Evolutionary conservation across 305 asterid species (phyloP).

Genomic region (Withania somnifera): DNA sequence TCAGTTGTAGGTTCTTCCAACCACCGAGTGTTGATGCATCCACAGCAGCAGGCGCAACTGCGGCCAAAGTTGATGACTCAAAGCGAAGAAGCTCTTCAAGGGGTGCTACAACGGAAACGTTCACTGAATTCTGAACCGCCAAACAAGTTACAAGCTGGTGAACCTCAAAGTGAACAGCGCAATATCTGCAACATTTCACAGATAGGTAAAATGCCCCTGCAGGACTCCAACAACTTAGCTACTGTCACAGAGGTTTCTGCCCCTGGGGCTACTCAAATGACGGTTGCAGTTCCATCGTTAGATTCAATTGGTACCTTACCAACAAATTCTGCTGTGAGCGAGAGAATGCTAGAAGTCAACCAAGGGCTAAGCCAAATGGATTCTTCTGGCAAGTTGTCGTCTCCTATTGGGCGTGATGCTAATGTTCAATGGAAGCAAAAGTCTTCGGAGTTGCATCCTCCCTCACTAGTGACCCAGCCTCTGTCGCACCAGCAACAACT

Average conservation of each 20-base stretch:
- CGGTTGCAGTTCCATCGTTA: conserved; percentile 38
- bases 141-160: conserved; percentile 27
- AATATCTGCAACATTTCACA: conserved; percentile 29
- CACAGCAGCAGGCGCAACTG: conserved; percentile 8
- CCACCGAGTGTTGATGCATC: conserved; percentile 18
- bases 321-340: conserved; percentile 16
- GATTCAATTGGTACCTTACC: conserved; percentile 34
- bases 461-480: conserved; percentile 14
- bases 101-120: conserved; percentile 29
- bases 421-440: conserved; percentile 34
- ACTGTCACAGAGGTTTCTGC: conserved; percentile 15
- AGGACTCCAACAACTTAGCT: conserved; percentile 18
- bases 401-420: conserved; percentile 31
- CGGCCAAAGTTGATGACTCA: conserved; percentile 32
- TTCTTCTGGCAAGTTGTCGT: conserved; percentile 31
- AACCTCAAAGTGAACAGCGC: conserved; percentile 24
- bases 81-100: conserved; percentile 33
- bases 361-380: conserved; percentile 37
- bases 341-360: conserved; percentile 27
- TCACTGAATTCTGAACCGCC: conserved; percentile 26
- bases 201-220: conserved; percentile 23
- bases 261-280: conserved; percentile 18
- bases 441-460: conserved; percentile 25
- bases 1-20: conserved; percentile 25
- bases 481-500: conserved; percentile 13